phyloP scores from a whole-genome alignment of 257 asterid genomes.

The Striga asiatica region DNA sequence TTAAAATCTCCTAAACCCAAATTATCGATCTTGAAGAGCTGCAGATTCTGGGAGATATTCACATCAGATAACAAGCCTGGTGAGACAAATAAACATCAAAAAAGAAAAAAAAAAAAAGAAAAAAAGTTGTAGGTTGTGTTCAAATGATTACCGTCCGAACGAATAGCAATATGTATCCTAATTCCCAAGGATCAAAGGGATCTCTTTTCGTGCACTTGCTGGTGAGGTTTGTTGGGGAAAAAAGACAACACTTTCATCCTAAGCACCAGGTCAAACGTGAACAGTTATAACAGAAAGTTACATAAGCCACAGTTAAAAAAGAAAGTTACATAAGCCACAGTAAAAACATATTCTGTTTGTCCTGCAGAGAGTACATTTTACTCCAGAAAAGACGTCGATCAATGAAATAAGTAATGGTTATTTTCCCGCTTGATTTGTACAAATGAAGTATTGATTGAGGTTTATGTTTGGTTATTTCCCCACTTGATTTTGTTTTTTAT shows the following conservation, averaged over 20 bases:
- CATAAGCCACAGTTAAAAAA: neutral
- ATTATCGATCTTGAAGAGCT: neutral
- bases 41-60: neutral
- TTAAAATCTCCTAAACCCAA: neutral
- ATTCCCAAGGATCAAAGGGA: constrained; percentile 16
- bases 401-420: too few species aligned
- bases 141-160: neutral
- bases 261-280: neutral
- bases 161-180: neutral
- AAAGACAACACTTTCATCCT: constrained; percentile 59
- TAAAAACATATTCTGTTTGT: neutral
- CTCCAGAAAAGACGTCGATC: neutral
- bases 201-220: constrained; percentile 21
- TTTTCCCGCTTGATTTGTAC: too few species aligned
- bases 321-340: neutral
- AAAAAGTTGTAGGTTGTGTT: too few species aligned
- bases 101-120: too few species aligned
- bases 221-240: constrained; percentile 28
- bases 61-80: neutral
- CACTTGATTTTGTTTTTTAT: too few species aligned
- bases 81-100: neutral
- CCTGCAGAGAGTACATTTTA: neutral
- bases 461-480: too few species aligned
- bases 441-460: too few species aligned
- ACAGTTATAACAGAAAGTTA: neutral